Percentiles rank a stretch among this genome's conserved stretches.
Conservation (phyloP, 108 stramenopile genomes). For the Epipyxis sp. region DNA sequence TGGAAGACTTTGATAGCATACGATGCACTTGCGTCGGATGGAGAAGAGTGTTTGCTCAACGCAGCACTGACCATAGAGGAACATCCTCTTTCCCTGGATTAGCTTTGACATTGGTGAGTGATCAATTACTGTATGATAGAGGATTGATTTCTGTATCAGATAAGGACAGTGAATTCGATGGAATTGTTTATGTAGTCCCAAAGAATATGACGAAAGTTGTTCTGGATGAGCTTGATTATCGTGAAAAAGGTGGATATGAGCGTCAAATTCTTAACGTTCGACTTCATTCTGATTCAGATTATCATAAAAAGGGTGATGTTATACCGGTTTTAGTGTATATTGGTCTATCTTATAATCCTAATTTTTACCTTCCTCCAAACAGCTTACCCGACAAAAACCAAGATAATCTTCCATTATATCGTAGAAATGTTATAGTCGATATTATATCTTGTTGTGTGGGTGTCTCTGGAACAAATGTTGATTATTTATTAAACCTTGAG, state of each 20-base stretch:
- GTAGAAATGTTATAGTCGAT: neutral
- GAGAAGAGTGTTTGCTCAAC: constrained; percentile 30
- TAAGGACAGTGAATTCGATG: neutral
- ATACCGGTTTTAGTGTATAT: constrained; percentile 17
- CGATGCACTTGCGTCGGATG: neutral
- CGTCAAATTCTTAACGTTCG: neutral
- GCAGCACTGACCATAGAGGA: constrained; percentile 28
- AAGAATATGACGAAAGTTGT: neutral
- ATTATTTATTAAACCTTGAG: neutral
- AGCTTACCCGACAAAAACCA: neutral
- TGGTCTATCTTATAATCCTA: constrained; percentile 24
- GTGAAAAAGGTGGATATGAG: constrained; percentile 34
- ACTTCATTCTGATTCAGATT: neutral
- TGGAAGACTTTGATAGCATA: neutral
- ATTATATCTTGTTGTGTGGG: neutral
- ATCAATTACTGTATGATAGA: neutral
- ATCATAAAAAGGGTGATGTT: neutral
- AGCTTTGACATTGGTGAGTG: constrained; percentile 7
- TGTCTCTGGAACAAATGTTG: neutral
- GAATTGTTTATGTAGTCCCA: constrained; percentile 13
- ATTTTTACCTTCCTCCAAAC: constrained; percentile 10
- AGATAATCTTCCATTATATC: neutral
- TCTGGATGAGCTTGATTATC: constrained; percentile 28
- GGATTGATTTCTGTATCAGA: neutral
- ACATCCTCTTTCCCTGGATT: constrained; percentile 18